Percentiles rank a stretch among this genome's conserved stretches.
Conservation (phyloP, 345 rosid species). For the Brassica cretica region DNA sequence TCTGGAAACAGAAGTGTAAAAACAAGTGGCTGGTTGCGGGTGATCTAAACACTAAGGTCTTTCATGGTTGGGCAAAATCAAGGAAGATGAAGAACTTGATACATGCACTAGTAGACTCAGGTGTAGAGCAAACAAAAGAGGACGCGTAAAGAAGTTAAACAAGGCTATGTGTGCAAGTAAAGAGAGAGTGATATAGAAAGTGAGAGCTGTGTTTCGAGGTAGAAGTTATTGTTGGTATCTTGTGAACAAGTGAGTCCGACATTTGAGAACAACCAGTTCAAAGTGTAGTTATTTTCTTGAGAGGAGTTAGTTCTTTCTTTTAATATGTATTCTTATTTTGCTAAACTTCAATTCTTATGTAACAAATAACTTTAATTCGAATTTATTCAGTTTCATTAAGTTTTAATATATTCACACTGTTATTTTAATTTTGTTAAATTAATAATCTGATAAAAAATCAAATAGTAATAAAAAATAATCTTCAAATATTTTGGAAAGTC, state of each 20-base stretch:
- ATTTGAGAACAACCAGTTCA: slow-evolving; percentile 4
- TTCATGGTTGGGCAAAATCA: too few relatives aligned
- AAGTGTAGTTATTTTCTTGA: neutral
- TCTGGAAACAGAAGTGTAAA: too few relatives aligned
- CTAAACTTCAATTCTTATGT: neutral
- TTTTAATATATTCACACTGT: too few relatives aligned
- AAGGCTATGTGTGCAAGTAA: too few relatives aligned
- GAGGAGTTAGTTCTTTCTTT: neutral
- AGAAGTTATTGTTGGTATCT: neutral
- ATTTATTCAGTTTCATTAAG: neutral
- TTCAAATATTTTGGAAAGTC: neutral
- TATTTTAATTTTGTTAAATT: neutral
- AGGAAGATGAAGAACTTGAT: too few relatives aligned
- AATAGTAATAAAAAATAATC: neutral
- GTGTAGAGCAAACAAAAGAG: too few relatives aligned
- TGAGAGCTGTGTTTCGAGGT: neutral
- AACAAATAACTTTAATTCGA: too few relatives aligned
- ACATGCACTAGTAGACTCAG: too few relatives aligned
- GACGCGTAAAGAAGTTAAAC: too few relatives aligned
- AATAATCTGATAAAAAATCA: neutral
- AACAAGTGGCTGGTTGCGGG: too few relatives aligned
- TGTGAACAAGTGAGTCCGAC: slow-evolving; percentile 8
- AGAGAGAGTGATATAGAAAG: neutral
- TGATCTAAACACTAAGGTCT: too few relatives aligned
- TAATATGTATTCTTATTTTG: neutral